Evolutionary conservation across 352 stramenopile genomes (phyloP).

Genomic region (Pythium apleroticum): DNA sequence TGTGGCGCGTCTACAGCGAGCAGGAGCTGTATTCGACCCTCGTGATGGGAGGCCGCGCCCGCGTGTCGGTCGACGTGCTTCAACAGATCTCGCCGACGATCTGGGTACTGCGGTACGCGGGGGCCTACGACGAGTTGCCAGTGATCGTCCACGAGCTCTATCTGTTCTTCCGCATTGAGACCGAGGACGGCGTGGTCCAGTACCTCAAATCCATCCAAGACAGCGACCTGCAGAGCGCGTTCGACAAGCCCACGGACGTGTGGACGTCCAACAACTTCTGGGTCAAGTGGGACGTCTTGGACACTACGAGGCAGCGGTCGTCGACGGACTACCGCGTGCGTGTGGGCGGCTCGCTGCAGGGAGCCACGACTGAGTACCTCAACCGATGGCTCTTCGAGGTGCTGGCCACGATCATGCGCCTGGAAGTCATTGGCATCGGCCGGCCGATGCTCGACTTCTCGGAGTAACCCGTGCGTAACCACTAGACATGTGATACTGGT

Average conservation of each 20-base stretch:
- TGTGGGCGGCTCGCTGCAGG: constrained; percentile 6
- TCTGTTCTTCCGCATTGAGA: constrained; percentile 10
- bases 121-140: background rate
- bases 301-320: background rate
- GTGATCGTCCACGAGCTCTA: background rate
- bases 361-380: too few species aligned
- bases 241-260: background rate
- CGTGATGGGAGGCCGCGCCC: background rate
- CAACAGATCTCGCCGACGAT: constrained; percentile 6
- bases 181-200: constrained; percentile 5
- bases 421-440: too few species aligned
- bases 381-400: too few species aligned
- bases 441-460: too few species aligned
- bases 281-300: background rate
- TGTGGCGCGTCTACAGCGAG: background rate
- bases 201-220: background rate
- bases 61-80: background rate
- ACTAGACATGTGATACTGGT: too few species aligned
- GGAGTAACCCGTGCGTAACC: too few species aligned
- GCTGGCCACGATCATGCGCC: too few species aligned
- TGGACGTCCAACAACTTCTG: constrained; percentile 11
- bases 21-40: background rate
- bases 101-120: background rate
- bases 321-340: background rate
- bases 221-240: background rate